phyloP scores from a whole-genome alignment of 2,329 filamentous ascomycete species.

The Balansia obtecta region DNA sequence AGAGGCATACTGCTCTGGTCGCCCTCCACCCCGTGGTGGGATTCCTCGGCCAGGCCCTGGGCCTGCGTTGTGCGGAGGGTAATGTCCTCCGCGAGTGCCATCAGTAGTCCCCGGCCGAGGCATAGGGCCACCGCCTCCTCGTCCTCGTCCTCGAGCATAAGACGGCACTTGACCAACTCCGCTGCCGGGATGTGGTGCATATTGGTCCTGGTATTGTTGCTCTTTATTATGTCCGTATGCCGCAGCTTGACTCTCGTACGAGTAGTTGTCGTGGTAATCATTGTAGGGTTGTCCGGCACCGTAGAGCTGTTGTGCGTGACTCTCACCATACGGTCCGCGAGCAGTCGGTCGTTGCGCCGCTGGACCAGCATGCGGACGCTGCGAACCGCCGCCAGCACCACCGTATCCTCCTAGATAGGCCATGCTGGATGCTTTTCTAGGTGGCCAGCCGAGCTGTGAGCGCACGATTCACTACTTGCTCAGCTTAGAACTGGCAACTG shows the following conservation, averaged over 20 bases:
- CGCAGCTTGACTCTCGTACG: constrained; percentile 32
- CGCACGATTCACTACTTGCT: background rate
- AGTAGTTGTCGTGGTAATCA: constrained; percentile 33
- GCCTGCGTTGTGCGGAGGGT: constrained; percentile 24
- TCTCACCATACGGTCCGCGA: constrained; percentile 18
- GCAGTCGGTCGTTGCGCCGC: constrained; percentile 28
- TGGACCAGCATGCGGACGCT: constrained; percentile 36
- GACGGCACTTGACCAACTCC: constrained; percentile 29
- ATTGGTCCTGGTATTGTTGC: constrained; percentile 27
- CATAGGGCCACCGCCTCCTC: constrained; percentile 21
- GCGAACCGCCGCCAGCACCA: constrained; percentile 21
- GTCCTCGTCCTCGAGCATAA: constrained; percentile 21
- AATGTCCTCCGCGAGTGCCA: constrained; percentile 22
- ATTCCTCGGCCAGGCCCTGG: constrained; percentile 17
- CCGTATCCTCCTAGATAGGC: constrained; percentile 37
- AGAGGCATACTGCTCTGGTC: constrained; percentile 4
- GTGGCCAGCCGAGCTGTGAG: background rate
- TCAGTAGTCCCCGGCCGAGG: constrained; percentile 27
- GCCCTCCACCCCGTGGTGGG: constrained; percentile 3
- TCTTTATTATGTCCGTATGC: constrained; percentile 18
- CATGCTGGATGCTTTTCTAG: constrained; percentile 23
- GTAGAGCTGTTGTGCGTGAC: constrained; percentile 21
- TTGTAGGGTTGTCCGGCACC: constrained; percentile 29
- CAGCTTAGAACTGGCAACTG: background rate
- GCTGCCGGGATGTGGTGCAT: constrained; percentile 28